phyloP scores from a whole-genome alignment of 2,329 filamentous ascomycete species.

The Aspergillus arachidicola region DNA sequence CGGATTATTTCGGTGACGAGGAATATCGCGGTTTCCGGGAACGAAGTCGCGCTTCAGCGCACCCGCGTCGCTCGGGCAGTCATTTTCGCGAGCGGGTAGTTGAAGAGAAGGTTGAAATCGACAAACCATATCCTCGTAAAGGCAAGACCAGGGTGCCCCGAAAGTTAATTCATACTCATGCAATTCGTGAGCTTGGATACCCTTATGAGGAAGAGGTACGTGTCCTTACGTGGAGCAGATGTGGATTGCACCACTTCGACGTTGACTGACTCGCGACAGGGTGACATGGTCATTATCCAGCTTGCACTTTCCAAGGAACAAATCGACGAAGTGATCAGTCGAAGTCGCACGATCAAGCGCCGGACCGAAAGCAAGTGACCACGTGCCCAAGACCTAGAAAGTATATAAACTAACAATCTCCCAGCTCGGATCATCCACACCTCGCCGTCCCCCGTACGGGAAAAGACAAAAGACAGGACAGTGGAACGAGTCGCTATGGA shows the following conservation, averaged over 20 bases:
- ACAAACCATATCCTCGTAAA: constrained; percentile 69
- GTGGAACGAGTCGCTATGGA: constrained; percentile 34
- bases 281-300: constrained; percentile 76
- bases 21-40: constrained; percentile 70
- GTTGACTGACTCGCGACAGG: constrained; percentile 52
- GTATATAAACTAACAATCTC: constrained; percentile 5
- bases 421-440: constrained; percentile 28
- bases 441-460: constrained; percentile 28
- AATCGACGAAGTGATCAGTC: constrained; percentile 83
- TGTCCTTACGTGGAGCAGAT: constrained; percentile 7
- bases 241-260: constrained; percentile 7
- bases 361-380: constrained; percentile 35
- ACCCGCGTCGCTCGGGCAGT: constrained; percentile 51
- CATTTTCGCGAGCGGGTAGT: constrained; percentile 31
- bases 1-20: constrained; percentile 70
- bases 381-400: constrained; percentile 7
- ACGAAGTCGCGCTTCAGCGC: constrained; percentile 56
- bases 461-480: constrained; percentile 21
- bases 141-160: constrained; percentile 88
- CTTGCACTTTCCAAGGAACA: constrained; percentile 86
- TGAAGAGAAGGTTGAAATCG: constrained; percentile 33
- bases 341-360: constrained; percentile 66
- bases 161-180: constrained; percentile 76
- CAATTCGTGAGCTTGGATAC: constrained; percentile 81
- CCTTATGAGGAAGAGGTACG: constrained; percentile 83